Percentiles rank a stretch among this genome's conserved stretches.
Conservation (phyloP, 306 rosid species). For the Urtica urens region DNA sequence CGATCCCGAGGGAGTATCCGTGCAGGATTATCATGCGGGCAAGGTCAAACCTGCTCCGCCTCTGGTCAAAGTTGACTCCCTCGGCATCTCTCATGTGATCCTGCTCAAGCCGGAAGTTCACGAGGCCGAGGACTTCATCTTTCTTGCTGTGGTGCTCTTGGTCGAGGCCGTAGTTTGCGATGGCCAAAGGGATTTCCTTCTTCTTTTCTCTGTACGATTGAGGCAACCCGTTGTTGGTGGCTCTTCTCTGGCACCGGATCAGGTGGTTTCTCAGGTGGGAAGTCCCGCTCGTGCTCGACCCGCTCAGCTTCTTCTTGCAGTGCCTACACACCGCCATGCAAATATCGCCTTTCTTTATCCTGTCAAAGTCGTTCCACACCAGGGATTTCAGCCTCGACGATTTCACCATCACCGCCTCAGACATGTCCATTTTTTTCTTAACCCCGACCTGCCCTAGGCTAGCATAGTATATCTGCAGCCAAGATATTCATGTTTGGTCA, state of each 20-base stretch:
- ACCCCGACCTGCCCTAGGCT: conserved; percentile 31
- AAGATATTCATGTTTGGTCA: conserved; percentile 3
- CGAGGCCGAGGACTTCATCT: conserved; percentile 67
- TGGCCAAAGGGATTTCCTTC: conserved; percentile 59
- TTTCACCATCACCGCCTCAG: conserved; percentile 79
- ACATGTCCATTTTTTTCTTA: conserved; percentile 81
- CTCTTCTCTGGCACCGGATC: conserved; percentile 84
- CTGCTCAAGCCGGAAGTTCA: conserved; percentile 83
- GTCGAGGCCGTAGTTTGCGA: conserved; percentile 50
- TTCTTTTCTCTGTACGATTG: conserved; percentile 77
- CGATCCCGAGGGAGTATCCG: conserved; percentile 92
- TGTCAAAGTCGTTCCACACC: conserved; percentile 97
- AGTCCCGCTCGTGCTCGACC: conserved; percentile 96
- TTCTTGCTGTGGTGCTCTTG: conserved; percentile 67
- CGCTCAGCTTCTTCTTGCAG: conserved; percentile 94
- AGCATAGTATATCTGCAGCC: conserved; percentile 23
- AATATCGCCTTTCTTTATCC: conserved; percentile 85
- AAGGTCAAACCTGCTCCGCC: conserved; percentile 85
- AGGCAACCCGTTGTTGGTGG: conserved; percentile 54
- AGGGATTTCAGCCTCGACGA: conserved; percentile 89
- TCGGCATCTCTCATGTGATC: conserved; percentile 71
- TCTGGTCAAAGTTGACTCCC: conserved; percentile 58
- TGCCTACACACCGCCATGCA: conserved; percentile 92
- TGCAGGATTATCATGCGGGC: conserved; percentile 97
- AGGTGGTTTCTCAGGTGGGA: conserved; percentile 98